Evolutionary conservation across 2,329 filamentous ascomycete species (phyloP), one percentile per base, ranked within the genome.

Genomic region (Phoma sp.): DNA sequence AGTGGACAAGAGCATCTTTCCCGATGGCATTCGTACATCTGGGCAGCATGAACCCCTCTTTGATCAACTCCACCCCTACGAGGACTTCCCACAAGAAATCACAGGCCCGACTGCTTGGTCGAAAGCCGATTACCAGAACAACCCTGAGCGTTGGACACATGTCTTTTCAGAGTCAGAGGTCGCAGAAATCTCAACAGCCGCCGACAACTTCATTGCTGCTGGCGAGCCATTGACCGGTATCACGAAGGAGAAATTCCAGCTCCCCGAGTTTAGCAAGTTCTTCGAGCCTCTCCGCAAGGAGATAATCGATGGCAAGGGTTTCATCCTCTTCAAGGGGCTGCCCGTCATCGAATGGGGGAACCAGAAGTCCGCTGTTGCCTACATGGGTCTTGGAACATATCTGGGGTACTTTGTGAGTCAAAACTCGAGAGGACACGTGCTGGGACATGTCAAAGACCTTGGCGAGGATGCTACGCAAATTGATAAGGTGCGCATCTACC

Each of bases 361-460:
- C 47, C 83, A 86, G 71, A 96, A 96, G 78, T 90, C 86, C 9
- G 91, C 91, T 7, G 64, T 68, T 38, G 65, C 65, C 14, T 96
- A 96, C 77, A 93, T 96, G 88, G 92, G 92, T 4, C 82, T 96
- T 0, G 79, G 90, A 36, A 90, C 89, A 4, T 88, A 96, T 73
- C 82, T 96, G 8, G 91, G 92, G 54, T 95, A 96, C 79, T 93
- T 95, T 60, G 86, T 96, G 36, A 90, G 86, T 23, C 92, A 96
- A 70, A 96, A 96, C 77, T 87, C 88, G 14, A 85, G 86, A 14
- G 91, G 91, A 39, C 91, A 96, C 75, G 89, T 96, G 8, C 83
- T 96, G 1, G 91, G 91, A 7, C 91, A 96, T 73, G 91, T 96
- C 65, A 93, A 96, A 77, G 91, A 96, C 75, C 83, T 95, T 3